These are phyloP conservation scores for Trypanosoma theileri DNA, from an alignment of 208 protist genomes.

Conservation along the genomic window DNA sequence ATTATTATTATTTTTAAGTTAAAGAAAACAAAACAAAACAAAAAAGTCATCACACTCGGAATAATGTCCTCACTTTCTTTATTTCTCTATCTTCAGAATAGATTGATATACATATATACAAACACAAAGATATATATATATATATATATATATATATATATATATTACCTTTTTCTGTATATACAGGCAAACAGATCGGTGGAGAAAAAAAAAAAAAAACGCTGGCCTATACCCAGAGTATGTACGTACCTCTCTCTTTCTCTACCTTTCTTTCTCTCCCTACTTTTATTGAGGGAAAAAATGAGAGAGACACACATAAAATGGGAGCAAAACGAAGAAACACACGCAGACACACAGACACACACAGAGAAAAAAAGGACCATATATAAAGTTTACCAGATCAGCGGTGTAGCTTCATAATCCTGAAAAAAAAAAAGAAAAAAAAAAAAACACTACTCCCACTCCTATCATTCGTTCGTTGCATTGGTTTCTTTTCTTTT, in stretches of 20 bases:
- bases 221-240: neutral
- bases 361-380: neutral
- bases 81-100: neutral
- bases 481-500: too few species aligned
- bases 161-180: neutral
- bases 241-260: neutral
- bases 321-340: neutral
- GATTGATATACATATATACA: neutral
- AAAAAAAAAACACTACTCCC: too few species aligned
- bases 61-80: neutral
- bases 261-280: neutral
- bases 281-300: neutral
- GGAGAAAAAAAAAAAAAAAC: too few species aligned
- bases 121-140: neutral
- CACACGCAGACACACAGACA: neutral
- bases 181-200: too few species aligned
- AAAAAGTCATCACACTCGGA: neutral
- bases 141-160: neutral
- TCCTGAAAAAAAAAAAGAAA: too few species aligned
- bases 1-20: too few species aligned
- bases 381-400: neutral
- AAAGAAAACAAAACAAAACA: neutral
- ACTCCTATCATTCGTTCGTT: too few species aligned
- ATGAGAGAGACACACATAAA: neutral
- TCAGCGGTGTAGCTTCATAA: neutral